Evolutionary conservation across 1,139 yeast species (phyloP).

Genomic region (Suhomyces taliae): DNA sequence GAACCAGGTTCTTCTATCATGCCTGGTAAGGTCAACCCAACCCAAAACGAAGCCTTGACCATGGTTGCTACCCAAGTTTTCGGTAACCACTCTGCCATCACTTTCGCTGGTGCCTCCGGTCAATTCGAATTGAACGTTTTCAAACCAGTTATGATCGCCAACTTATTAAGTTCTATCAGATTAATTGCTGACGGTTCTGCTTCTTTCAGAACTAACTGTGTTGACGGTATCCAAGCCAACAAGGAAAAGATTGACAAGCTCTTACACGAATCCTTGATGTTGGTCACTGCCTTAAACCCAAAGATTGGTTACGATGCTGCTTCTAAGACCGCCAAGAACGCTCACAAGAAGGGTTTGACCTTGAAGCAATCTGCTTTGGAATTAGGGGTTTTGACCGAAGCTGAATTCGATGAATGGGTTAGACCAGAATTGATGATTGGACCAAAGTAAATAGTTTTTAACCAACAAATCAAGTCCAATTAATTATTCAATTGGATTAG

Average conservation of each 20-base stretch:
- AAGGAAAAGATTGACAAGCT: constrained; percentile 20
- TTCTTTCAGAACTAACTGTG: constrained; percentile 22
- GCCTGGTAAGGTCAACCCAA: constrained; percentile 26
- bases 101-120: constrained; percentile 24
- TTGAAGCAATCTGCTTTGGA: constrained; percentile 22
- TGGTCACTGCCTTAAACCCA: constrained; percentile 24
- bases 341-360: constrained; percentile 25
- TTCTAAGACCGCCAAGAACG: constrained; percentile 23
- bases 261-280: constrained; percentile 23
- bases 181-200: constrained; percentile 21
- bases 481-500: too few relatives aligned
- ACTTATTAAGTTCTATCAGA: constrained; percentile 21
- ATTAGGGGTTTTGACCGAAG: constrained; percentile 18
- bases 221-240: constrained; percentile 21
- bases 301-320: constrained; percentile 25
- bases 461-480: too few relatives aligned
- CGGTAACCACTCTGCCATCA: constrained; percentile 24
- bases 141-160: constrained; percentile 22
- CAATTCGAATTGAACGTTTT: constrained; percentile 24
- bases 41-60: constrained; percentile 24
- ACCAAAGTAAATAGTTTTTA: constrained; percentile 13
- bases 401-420: constrained; percentile 22
- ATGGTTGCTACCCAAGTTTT: constrained; percentile 23
- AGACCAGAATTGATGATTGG: constrained; percentile 25
- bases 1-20: constrained; percentile 24